A percentile compares a stretch with the other conserved stretches of the same genome.
Conservation (phyloP, 2,329 filamentous ascomycete species). For the Aspergillus niger region DNA sequence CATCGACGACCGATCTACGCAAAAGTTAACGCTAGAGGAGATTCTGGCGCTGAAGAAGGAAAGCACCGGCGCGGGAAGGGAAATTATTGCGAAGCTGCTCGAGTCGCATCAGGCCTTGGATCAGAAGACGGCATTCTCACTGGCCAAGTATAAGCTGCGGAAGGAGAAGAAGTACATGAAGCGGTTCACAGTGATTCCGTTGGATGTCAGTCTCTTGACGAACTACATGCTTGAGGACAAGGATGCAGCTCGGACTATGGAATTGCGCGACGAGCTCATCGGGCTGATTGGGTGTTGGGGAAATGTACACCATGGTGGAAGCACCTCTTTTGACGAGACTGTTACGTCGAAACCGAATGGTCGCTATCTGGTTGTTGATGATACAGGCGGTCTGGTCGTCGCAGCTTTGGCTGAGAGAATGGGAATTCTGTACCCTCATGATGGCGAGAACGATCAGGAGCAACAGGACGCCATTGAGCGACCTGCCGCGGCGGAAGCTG, state of each 20-base stretch:
- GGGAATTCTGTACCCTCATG: conserved; percentile 68
- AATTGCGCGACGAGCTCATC: conserved; percentile 81
- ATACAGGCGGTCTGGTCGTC: conserved; percentile 79
- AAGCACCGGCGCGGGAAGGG: conserved; percentile 76
- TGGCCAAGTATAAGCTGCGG: conserved; percentile 93
- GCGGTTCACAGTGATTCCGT: conserved; percentile 79
- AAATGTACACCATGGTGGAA: conserved; percentile 77
- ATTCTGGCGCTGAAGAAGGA: conserved; percentile 73
- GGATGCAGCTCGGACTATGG: conserved; percentile 78
- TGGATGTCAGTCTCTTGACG: conserved; percentile 75
- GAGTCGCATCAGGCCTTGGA: conserved; percentile 85
- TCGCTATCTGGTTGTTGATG: conserved; percentile 81
- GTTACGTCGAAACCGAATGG: conserved; percentile 48
- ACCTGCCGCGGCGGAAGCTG: neutral
- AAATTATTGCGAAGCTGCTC: conserved; percentile 90
- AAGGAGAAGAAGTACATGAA: conserved; percentile 94
- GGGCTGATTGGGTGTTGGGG: conserved; percentile 84
- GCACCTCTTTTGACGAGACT: conserved; percentile 28
- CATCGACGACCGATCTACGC: conserved; percentile 65
- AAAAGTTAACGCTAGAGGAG: conserved; percentile 72
- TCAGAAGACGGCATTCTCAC: conserved; percentile 89
- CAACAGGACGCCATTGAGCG: neutral
- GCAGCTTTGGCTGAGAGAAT: conserved; percentile 86
- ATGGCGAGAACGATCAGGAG: conserved; percentile 18
- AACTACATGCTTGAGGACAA: conserved; percentile 79